Conservation (phyloP, 2,329 filamentous ascomycete species). For the Colletotrichum sp. region DNA sequence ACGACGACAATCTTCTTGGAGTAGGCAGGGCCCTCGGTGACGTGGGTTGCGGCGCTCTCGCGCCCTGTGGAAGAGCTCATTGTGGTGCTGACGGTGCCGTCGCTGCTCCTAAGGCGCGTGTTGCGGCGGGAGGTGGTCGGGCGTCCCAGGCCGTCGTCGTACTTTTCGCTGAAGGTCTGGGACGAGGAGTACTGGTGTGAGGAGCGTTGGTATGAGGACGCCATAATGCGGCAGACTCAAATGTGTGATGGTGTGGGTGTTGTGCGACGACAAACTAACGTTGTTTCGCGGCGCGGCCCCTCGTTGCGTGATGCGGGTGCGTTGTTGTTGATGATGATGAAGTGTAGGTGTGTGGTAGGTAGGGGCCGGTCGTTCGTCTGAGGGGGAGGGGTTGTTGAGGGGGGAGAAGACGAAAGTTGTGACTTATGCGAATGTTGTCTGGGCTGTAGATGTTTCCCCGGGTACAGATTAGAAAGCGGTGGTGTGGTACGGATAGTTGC, state of each 20-base stretch:
- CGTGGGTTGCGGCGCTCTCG: constrained; percentile 80
- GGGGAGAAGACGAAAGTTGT: background rate
- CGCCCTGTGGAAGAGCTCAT: constrained; percentile 77
- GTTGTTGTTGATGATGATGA: background rate
- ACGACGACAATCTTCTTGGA: constrained; percentile 99
- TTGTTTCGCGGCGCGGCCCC: constrained; percentile 3
- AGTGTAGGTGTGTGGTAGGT: background rate
- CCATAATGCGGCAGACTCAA: constrained; percentile 42
- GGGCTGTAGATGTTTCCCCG: background rate
- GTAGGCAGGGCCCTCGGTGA: constrained; percentile 90
- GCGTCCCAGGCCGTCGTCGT: constrained; percentile 36
- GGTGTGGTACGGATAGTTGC: background rate
- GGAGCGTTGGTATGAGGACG: constrained; percentile 57
- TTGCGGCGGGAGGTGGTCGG: constrained; percentile 41
- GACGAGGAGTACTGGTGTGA: constrained; percentile 47
- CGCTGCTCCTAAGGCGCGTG: constrained; percentile 74
- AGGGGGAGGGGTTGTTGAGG: constrained; percentile 4
- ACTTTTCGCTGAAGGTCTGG: constrained; percentile 43
- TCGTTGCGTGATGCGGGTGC: constrained; percentile 3
- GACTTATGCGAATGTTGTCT: constrained; percentile 18
- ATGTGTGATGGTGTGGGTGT: background rate
- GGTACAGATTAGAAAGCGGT: background rate
- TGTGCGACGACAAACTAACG: constrained; percentile 1
- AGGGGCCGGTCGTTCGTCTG: constrained; percentile 9
- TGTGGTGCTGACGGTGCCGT: constrained; percentile 88